phyloP scores from a whole-genome alignment of 139 green algal genomes.

The Chlamydomonas applanata region DNA sequence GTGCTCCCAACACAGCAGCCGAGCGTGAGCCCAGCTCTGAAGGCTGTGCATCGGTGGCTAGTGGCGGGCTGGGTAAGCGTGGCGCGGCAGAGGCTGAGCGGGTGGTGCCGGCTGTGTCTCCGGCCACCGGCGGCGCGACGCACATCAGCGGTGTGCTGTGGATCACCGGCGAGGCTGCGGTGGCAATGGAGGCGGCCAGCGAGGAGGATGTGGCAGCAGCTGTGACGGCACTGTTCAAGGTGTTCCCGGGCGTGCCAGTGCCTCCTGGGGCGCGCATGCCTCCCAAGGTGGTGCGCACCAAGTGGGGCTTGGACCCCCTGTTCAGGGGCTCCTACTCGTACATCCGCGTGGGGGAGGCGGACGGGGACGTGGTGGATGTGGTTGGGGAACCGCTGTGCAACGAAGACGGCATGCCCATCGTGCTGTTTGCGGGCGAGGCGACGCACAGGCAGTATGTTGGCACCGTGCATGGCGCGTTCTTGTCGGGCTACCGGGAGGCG shows the following conservation, averaged over 20 bases:
- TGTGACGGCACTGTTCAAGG: slow-evolving; percentile 9
- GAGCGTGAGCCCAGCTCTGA: too few relatives aligned
- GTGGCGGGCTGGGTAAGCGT: too few relatives aligned
- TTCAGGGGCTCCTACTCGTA: slow-evolving; percentile 51
- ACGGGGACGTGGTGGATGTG: slow-evolving; percentile 22
- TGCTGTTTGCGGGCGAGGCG: slow-evolving; percentile 40
- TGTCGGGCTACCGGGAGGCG: slow-evolving; percentile 30
- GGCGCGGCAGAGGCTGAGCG: too few relatives aligned
- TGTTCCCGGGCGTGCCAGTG: slow-evolving; percentile 16
- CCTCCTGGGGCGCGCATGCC: neutral
- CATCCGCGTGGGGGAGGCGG: slow-evolving; percentile 1
- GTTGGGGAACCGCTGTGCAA: slow-evolving; percentile 31
- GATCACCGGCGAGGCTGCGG: slow-evolving; percentile 28
- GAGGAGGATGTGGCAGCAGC: slow-evolving; percentile 24
- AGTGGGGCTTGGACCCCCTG: slow-evolving; percentile 34
- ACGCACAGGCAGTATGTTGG: slow-evolving; percentile 30
- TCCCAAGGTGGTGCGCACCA: slow-evolving; percentile 16
- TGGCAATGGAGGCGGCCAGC: slow-evolving; percentile 9
- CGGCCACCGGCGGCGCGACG: neutral
- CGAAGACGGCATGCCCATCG: neutral
- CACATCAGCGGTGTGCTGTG: slow-evolving; percentile 32
- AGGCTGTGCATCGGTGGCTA: too few relatives aligned
- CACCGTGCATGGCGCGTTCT: slow-evolving; percentile 28
- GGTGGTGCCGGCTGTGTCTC: too few relatives aligned
- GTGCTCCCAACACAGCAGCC: too few relatives aligned